Base-by-base conservation (phyloP, 257 asterid species). In the Solanum etuberosum region DNA sequence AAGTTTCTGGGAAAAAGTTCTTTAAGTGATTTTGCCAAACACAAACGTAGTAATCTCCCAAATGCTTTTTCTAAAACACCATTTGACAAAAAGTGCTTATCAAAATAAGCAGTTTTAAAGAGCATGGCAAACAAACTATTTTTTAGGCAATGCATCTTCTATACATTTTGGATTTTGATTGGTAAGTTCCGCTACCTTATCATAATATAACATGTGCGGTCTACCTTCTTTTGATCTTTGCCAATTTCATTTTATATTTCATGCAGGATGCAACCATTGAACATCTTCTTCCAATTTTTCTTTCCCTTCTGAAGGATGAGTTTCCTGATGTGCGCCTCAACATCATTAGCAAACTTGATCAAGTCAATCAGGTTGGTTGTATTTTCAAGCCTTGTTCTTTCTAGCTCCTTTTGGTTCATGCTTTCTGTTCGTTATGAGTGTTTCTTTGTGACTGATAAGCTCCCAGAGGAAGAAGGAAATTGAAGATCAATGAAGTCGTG, bases 261-360 rank as follows among this genome's bases (percentile, higher is more conserved):
- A 61, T 91, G 90, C 93, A 95, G 98, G 97, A 92, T 87, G 95
- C 98, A 43, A 95, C 98, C 54, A 93, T 95, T 86, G 98, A 93
- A 87, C 97, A 95, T 78, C 97, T 95, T 91, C 95, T 95, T 51
- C 98, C 97, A n/a, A 93, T 94, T 89, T 94, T 94, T 89, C 95
- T 94, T 73, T 92, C 96, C 37, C 97, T 93, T 87, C 88, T 93
- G 86, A 94, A 93, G 90, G 98, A 94, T 87, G 98, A 94, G 88
- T 94, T 93, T 89, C 98, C 97, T 54, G 98, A 94, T 90, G 97
- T 93, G 72, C 97, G 96, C 37, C 94, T 94, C 85, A 94, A 93
- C 89, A 94, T 94, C 86, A 94, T 94, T 88, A 93, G 98, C 93
- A 94, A 94, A 91, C 94, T 94, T 7, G 98, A 93, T 89, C 97